Percentiles rank a stretch among this genome's conserved stretches.
Conservation (phyloP, 768 basidiomycete genomes). For the Suillus americanus region DNA sequence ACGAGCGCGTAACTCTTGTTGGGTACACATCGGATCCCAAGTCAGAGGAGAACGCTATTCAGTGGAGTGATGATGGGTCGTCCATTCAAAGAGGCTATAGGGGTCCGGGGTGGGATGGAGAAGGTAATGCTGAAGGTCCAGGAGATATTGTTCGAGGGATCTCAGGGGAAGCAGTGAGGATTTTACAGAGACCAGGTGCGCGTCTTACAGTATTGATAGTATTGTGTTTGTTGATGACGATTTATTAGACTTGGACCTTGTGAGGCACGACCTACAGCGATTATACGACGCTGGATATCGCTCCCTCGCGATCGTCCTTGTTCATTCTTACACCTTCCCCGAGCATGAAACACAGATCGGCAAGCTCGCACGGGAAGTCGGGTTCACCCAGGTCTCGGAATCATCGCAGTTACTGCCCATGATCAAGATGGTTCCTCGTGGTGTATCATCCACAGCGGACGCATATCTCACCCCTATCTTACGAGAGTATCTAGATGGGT, state of each 20-base stretch:
- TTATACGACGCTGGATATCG: conserved; percentile 84
- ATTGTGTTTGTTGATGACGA: conserved; percentile 7
- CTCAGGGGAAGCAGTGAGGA: conserved; percentile 87
- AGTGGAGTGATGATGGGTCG: conserved; percentile 73
- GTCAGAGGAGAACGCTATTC: conserved; percentile 70
- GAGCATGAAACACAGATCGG: conserved; percentile 81
- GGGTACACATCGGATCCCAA: conserved; percentile 91
- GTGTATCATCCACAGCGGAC: conserved; percentile 89
- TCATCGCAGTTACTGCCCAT: conserved; percentile 87
- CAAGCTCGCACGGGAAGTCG: conserved; percentile 68
- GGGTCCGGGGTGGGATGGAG: conserved; percentile 76
- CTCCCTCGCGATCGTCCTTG: conserved; percentile 84
- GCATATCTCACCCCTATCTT: conserved; percentile 94
- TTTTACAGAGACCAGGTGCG: conserved; percentile 71
- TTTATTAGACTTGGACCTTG: conserved; percentile 46
- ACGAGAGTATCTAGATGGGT: conserved; percentile 81
- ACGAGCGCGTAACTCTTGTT: conserved; percentile 92
- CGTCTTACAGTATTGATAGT: conserved; percentile 9
- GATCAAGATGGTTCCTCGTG: conserved; percentile 95
- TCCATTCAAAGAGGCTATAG: conserved; percentile 65
- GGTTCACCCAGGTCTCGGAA: conserved; percentile 89
- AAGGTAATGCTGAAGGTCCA: conserved; percentile 70
- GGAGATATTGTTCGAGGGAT: conserved; percentile 80
- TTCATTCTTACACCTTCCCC: conserved; percentile 91
- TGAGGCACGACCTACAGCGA: conserved; percentile 61